Base-by-base conservation (phyloP, 371 early-diverging fungal species). In the Haplosporangium sp. region DNA sequence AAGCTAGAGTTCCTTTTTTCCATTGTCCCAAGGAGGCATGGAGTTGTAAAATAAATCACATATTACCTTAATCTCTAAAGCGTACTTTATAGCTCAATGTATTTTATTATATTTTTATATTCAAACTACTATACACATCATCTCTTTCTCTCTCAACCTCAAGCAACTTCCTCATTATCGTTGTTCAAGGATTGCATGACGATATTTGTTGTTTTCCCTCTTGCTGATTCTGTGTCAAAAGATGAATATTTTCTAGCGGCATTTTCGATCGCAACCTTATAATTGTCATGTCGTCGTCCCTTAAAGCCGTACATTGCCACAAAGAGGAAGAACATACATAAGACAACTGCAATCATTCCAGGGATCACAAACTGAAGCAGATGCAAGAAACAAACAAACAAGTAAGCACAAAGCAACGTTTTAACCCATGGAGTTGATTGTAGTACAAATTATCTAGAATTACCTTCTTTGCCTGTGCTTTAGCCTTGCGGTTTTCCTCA, bases 391-490 rank as follows among this genome's bases (percentile, higher is more conserved):
- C 11, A 42, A 42, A 42, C 44, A 42, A 27, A 27, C 27, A 27
- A 27, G 27, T 42, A 42, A 42, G 44, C 44, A 42, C 44, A 42
- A 5, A 8, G 44, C 44, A 42, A 42, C 27, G 27, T 1, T 27
- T 27, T 42, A 42, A 42, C 37, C 27, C 37, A 35, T 20, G 35
- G 19, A 27, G 27, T 27, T 27, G 27, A 27, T 27, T 27, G 27
- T 27, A 27, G 27, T 27, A 27, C 27, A 27, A 27, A 27, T 27
- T 27, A 27, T 27, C 27, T 27, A 27, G 27, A 27, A 27, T 44
- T 61, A 71, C 71, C 71, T 71, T 71, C 61, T 68, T 76, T 52
- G 77, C 64, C 27, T 76, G 76, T 6, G 27, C 59, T 47, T 64
- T 71, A 47, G 71, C 77, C 3, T 71, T 20, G 11, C 68, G 71